Conservation (phyloP, 495 filamentous ascomycete species). For the Achaetomiella virescens region DNA sequence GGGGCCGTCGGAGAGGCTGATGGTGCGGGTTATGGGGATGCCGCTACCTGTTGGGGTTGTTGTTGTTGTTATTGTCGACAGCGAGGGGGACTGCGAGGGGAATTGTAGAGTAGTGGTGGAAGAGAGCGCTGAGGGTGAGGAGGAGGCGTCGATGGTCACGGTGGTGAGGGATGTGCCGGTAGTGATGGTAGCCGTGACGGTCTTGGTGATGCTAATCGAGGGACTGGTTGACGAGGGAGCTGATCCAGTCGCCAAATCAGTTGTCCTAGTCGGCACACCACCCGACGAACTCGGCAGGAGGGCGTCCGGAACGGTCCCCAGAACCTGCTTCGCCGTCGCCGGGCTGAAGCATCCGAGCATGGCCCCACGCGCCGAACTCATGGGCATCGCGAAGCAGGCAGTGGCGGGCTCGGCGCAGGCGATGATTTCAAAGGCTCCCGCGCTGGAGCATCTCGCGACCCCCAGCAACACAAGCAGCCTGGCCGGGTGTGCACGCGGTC, state of each 20-base stretch:
- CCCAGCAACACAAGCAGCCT: constrained; percentile 39
- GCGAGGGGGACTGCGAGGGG: background rate
- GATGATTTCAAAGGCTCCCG: constrained; percentile 27
- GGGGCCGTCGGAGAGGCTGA: background rate
- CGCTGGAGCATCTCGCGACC: constrained; percentile 28
- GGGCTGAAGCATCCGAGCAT: constrained; percentile 33
- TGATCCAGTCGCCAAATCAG: too few species aligned
- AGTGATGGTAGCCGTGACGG: constrained; percentile 3
- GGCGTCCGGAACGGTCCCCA: constrained; percentile 18
- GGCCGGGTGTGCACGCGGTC: constrained; percentile 31
- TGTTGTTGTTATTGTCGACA: background rate
- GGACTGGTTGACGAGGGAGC: background rate
- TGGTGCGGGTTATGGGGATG: constrained; percentile 11
- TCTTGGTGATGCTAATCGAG: constrained; percentile 9
- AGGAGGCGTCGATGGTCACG: constrained; percentile 6
- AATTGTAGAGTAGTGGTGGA: background rate
- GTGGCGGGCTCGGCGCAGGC: constrained; percentile 22
- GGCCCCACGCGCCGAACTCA: constrained; percentile 33
- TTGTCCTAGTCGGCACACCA: background rate
- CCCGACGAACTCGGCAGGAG: constrained; percentile 1
- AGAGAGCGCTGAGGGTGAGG: background rate
- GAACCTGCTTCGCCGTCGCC: constrained; percentile 19
- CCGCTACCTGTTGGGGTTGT: background rate
- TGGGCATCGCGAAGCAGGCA: constrained; percentile 38
- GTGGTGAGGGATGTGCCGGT: constrained; percentile 12